These are phyloP conservation scores for Eutrema salsugineum DNA, from an alignment of 441 rosid species.

Conservation along the genomic window DNA sequence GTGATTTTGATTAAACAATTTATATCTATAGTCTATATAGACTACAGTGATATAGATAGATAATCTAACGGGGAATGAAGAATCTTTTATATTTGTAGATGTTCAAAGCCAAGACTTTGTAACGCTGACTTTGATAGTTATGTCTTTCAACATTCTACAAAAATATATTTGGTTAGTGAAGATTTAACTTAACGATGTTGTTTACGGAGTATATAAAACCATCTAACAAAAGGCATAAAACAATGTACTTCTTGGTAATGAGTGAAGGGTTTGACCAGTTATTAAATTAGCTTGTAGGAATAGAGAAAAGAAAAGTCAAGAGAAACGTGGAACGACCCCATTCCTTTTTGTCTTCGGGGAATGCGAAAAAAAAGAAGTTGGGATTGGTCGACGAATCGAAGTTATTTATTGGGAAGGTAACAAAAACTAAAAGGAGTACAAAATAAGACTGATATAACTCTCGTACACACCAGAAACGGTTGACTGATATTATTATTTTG, in stretches of 20 bases:
- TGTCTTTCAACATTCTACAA: not conserved
- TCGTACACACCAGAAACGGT: not conserved
- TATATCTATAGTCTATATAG: not conserved
- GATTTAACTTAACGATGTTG: no score
- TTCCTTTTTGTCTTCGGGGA: not conserved
- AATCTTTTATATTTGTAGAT: not conserved
- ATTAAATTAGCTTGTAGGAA: not conserved
- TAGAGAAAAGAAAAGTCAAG: not conserved
- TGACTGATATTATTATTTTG: not conserved
- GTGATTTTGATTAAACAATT: not conserved
- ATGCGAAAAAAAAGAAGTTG: not conserved
- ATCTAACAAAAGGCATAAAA: not conserved
- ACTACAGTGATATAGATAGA: not conserved
- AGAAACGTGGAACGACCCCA: conserved; percentile 4
- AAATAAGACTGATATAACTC: not conserved
- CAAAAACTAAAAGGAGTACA: not conserved
- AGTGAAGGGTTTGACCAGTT: not conserved
- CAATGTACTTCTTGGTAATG: not conserved
- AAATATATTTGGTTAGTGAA: no score
- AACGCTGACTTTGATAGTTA: not conserved
- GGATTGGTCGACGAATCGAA: not conserved
- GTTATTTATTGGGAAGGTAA: conserved; percentile 3
- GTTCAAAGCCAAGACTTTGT: not conserved
- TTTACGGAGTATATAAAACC: not conserved
- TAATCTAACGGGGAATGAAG: not conserved